Evolutionary conservation across 106 monocot genomes (phyloP).

Genomic region (Dendrobium chrysotoxum): DNA sequence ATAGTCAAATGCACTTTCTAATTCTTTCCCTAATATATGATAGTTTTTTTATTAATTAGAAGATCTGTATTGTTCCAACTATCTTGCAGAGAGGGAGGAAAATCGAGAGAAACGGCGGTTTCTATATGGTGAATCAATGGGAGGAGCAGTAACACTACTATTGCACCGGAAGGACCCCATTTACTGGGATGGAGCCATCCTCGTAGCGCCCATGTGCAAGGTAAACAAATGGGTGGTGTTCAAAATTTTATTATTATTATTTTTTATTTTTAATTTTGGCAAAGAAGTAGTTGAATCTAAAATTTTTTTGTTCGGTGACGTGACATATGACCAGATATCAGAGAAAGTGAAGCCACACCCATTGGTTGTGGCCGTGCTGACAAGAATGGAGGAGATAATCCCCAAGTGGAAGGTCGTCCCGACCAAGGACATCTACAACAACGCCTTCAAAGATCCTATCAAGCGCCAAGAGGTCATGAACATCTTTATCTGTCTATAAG

Average conservation of each 20-base stretch:
- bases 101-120: slow-evolving; percentile 64
- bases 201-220: slow-evolving; percentile 99
- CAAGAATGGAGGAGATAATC: slow-evolving; percentile 75
- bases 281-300: too few species aligned
- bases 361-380: slow-evolving; percentile 66
- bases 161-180: slow-evolving; percentile 66
- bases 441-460: slow-evolving; percentile 83
- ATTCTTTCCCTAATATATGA: too few species aligned
- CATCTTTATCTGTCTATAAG: too few species aligned
- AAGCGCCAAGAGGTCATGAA: slow-evolving; percentile 70
- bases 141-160: slow-evolving; percentile 82
- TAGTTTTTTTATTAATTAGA: too few species aligned
- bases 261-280: background rate
- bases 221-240: slow-evolving; percentile 14
- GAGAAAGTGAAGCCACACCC: slow-evolving; percentile 96
- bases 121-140: slow-evolving; percentile 98
- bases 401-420: slow-evolving; percentile 99
- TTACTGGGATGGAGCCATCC: slow-evolving; percentile 89
- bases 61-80: too few species aligned
- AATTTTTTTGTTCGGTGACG: too few species aligned
- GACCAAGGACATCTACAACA: slow-evolving; percentile 82
- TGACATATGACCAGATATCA: slow-evolving; percentile 48
- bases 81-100: slow-evolving; percentile 35
- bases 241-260: background rate
- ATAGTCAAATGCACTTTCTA: too few species aligned